Evolutionary conservation across 2,329 filamentous ascomycete species (phyloP).

Genomic region (Penicillium sp.): DNA sequence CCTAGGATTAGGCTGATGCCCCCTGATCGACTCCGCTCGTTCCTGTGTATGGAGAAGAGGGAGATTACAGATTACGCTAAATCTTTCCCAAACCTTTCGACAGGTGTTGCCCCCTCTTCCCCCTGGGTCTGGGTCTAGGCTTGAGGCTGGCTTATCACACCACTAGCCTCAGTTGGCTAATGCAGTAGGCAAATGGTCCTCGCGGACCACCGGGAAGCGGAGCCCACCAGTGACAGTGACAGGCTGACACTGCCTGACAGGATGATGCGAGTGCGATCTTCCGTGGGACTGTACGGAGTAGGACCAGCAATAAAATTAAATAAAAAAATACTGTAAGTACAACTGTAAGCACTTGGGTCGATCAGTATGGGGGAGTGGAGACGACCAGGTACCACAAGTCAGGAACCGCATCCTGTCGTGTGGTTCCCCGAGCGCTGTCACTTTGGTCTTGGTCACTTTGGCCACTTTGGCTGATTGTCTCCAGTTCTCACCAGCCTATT

Average conservation of each 20-base stretch:
- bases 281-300: not conserved
- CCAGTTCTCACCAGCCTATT: conserved; percentile 1
- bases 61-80: not conserved
- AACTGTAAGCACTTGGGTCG: too few species aligned
- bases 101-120: not conserved
- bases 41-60: not conserved
- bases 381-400: not conserved
- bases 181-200: conserved; percentile 1
- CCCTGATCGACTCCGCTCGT: not conserved
- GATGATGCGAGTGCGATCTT: conserved; percentile 1
- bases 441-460: not conserved
- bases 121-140: not conserved
- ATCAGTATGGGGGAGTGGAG: conserved; percentile 7
- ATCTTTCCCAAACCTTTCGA: not conserved
- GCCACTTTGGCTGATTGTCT: not conserved
- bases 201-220: not conserved
- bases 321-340: too few species aligned
- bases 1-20: not conserved
- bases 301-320: not conserved
- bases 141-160: not conserved
- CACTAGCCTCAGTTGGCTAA: not conserved
- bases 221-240: not conserved
- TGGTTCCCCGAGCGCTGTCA: not conserved
- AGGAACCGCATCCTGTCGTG: not conserved
- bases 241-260: too few species aligned